Conservation (phyloP, 371 early-diverging fungal species). For the Circinella minor region DNA sequence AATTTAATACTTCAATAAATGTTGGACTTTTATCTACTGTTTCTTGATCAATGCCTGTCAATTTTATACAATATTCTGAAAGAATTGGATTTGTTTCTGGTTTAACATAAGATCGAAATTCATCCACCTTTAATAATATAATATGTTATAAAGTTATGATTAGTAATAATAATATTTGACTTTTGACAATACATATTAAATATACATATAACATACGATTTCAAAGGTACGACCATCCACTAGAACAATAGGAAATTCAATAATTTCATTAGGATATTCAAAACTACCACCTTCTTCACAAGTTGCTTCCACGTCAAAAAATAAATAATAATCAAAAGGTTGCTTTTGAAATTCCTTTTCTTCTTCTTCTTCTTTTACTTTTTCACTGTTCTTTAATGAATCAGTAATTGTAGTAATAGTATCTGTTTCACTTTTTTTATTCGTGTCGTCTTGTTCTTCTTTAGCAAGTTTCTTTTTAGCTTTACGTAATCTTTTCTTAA, state of each 20-base stretch:
- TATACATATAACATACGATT: slow-evolving; percentile 44
- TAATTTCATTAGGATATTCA: slow-evolving; percentile 77
- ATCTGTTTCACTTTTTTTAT: background rate
- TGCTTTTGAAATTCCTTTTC: slow-evolving; percentile 5
- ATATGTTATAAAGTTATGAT: too few relatives aligned
- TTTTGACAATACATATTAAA: background rate
- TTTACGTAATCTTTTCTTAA: slow-evolving; percentile 58
- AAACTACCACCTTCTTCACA: slow-evolving; percentile 66
- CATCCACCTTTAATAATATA: slow-evolving; percentile 54
- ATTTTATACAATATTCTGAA: slow-evolving; percentile 68
- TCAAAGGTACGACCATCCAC: slow-evolving; percentile 63
- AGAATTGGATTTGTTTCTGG: slow-evolving; percentile 70
- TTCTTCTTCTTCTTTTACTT: background rate
- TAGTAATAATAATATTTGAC: background rate
- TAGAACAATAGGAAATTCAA: slow-evolving; percentile 83
- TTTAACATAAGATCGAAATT: slow-evolving; percentile 76
- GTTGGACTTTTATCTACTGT: slow-evolving; percentile 65
- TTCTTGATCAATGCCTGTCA: slow-evolving; percentile 76
- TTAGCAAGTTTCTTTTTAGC: slow-evolving; percentile 39
- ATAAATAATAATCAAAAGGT: slow-evolving; percentile 66
- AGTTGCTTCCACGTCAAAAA: slow-evolving; percentile 87
- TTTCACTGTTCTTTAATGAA: background rate
- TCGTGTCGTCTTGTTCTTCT: slow-evolving; percentile 4
- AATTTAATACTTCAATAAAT: slow-evolving; percentile 45
- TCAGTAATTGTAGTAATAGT: too few relatives aligned